Evolutionary conservation across 148 eudicot genomes (phyloP).

Genomic region (Pouteria glomerata): DNA sequence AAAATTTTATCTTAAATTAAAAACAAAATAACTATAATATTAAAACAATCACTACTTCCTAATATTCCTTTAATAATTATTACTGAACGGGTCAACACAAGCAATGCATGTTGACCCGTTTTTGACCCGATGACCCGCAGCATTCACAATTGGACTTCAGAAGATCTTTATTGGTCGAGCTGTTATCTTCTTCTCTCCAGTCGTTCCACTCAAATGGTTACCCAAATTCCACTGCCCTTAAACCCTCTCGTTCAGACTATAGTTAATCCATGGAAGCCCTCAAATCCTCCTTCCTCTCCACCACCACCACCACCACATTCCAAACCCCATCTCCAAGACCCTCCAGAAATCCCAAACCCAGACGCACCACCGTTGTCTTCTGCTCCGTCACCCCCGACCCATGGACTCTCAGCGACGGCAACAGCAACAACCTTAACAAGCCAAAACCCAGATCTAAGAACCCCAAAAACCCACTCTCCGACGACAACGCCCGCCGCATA

Average conservation of each 20-base stretch:
- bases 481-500: constrained; percentile 82
- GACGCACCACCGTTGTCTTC: constrained; percentile 6
- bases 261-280: constrained; percentile 37
- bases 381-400: constrained; percentile 62
- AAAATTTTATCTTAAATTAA: too few species aligned
- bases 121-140: too few species aligned
- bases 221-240: background rate
- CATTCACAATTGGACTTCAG: too few species aligned
- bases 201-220: background rate
- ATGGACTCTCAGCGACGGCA: constrained; percentile 81
- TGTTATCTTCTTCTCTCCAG: background rate
- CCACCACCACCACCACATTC: constrained; percentile 15
- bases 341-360: constrained; percentile 9
- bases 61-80: too few species aligned
- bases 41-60: too few species aligned
- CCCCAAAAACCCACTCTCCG: constrained; percentile 67
- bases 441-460: constrained; percentile 69
- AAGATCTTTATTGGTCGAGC: too few species aligned
- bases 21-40: too few species aligned
- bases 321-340: constrained; percentile 9
- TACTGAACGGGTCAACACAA: too few species aligned
- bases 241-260: background rate
- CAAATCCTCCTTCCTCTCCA: constrained; percentile 42
- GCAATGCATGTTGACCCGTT: too few species aligned
- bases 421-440: constrained; percentile 21